Evolutionary conservation across 2,329 filamentous ascomycete species (phyloP).

Genomic region (Colletotrichum sp.): DNA sequence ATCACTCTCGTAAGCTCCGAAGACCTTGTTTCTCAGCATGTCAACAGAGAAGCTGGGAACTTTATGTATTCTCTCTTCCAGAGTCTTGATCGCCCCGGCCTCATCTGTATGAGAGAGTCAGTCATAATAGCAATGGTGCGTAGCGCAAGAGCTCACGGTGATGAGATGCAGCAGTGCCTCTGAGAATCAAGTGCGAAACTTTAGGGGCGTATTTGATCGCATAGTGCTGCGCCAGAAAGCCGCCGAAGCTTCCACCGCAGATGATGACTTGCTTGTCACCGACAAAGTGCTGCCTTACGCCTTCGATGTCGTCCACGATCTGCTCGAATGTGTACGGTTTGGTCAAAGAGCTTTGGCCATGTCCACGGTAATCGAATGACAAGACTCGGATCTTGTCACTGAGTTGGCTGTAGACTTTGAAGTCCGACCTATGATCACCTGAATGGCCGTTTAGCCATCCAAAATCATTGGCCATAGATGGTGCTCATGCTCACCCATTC

Average conservation of each 20-base stretch:
- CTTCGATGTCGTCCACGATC: constrained; percentile 41
- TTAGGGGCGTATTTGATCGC: constrained; percentile 37
- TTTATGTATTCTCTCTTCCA: constrained; percentile 34
- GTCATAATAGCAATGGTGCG: no score
- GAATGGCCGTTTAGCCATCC: not conserved
- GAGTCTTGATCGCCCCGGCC: constrained; percentile 33
- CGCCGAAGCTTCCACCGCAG: constrained; percentile 43
- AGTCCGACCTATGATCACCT: constrained; percentile 39
- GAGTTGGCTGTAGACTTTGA: constrained; percentile 33
- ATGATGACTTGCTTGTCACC: constrained; percentile 31
- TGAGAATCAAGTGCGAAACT: constrained; percentile 36
- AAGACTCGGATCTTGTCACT: constrained; percentile 32
- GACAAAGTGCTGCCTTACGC: constrained; percentile 32
- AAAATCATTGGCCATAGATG: accelerated
- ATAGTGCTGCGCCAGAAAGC: constrained; percentile 42
- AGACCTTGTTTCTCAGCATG: constrained; percentile 43
- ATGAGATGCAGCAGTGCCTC: constrained; percentile 42
- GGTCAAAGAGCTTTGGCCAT: constrained; percentile 37
- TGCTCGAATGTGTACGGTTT: constrained; percentile 39
- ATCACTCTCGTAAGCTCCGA: constrained; percentile 39
- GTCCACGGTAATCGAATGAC: constrained; percentile 41
- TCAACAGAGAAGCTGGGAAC: constrained; percentile 38
- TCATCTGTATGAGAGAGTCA: constrained; percentile 25
- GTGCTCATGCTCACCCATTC: constrained; percentile 30
- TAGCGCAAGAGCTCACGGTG: constrained; percentile 27